Evolutionary conservation across 768 basidiomycete species (phyloP).

Genomic region (Mycena venus): DNA sequence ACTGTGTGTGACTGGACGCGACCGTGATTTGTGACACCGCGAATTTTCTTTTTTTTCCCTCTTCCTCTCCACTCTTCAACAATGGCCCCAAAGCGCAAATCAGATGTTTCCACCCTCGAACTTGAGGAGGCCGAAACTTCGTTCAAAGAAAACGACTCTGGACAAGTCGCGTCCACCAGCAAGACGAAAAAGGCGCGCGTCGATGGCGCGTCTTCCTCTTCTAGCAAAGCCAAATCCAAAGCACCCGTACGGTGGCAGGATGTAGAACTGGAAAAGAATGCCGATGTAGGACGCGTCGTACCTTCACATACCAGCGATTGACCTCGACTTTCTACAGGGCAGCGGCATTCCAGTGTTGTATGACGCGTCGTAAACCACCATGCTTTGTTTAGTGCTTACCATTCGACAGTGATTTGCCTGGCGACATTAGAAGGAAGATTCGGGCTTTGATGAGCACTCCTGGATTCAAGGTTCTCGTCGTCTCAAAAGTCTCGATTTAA

Average conservation of each 20-base stretch:
- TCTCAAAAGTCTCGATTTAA: not conserved
- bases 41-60: not conserved
- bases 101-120: conserved; percentile 40
- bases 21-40: not conserved
- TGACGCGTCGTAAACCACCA: not conserved
- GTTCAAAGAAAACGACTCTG: conserved; percentile 32
- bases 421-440: conserved; percentile 62
- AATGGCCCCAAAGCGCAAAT: conserved; percentile 61
- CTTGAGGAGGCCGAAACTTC: conserved; percentile 27
- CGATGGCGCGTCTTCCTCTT: conserved; percentile 34
- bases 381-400: not conserved
- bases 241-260: conserved; percentile 48
- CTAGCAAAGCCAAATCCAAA: conserved; percentile 42
- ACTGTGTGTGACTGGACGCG: not conserved
- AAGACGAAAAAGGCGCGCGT: conserved; percentile 50
- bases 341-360: conserved; percentile 46
- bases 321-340: conserved; percentile 27
- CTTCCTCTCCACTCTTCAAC: conserved; percentile 10
- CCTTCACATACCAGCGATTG: not conserved
- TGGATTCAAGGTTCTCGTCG: conserved; percentile 52
- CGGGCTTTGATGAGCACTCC: conserved; percentile 54
- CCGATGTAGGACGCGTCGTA: conserved; percentile 46
- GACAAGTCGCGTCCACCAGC: conserved; percentile 24
- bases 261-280: conserved; percentile 55
- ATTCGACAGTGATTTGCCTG: conserved; percentile 55